Base-by-base conservation (phyloP, 305 asterid species). In the Petunia hybrid region DNA sequence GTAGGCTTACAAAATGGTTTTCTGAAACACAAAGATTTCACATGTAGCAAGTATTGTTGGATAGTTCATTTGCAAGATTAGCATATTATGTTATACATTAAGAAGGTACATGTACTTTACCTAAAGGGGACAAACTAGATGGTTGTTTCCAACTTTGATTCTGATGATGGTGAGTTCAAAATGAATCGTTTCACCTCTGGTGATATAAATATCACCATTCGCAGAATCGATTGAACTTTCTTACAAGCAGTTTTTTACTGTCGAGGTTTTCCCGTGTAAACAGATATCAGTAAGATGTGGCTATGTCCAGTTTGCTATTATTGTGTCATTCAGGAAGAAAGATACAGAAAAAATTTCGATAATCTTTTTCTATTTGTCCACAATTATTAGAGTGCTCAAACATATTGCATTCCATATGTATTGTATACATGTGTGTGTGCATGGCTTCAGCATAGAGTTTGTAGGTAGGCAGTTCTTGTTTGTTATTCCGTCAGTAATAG, bases 291-390 rank as follows among this genome's bases (percentile, higher is more conserved):
- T 66, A 66, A 66, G 12, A 3, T 41, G 13, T 66, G 74, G 31
- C 74, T 39, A 66, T 66, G n/a, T 14, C 53, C 48, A 66, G 12
- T 62, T 62, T 62, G 31, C 35, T 35, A 62, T 35, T 9, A 31
- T 66, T 66, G 74, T 12, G 51, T 66, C 74, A 2, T 66, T 39
- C 31, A 3, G 73, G 67, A 62, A 62, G 41, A 40, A 66, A 40
- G 74, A 66, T 40, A 39, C 31, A 22, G 8, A 40, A 3, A 38
- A 40, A 14, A 5, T 66, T n/a, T 66, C 6, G 14, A 65, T 65
- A 2, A 10, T 39, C n/a, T 66, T 66, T 46, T 42, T 66, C 74
- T 66, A 14, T 14, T 41, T 66, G 16, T 4, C n/a, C 40, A 13
- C 14, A 40, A 41, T 14, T 40, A 35, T 62, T 35, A 3, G 13